phyloP scores from a whole-genome alignment of 2,329 filamentous ascomycete genomes.

The Epichloe glyceriae region DNA sequence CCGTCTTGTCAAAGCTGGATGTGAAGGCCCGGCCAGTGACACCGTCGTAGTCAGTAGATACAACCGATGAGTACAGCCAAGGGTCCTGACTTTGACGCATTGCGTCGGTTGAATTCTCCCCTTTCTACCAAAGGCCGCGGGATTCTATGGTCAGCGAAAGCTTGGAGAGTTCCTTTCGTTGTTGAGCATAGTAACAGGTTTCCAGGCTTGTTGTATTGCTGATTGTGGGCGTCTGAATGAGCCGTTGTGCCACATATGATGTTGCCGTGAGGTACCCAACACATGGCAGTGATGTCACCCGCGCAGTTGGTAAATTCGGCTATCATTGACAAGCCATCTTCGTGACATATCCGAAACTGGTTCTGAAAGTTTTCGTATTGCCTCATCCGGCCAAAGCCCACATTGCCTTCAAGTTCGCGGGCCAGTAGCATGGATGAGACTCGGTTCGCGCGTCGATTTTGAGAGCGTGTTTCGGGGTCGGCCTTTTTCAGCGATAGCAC shows the following conservation, averaged over 20 bases:
- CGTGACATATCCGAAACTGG: conserved; percentile 29
- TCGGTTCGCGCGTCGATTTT: conserved; percentile 10
- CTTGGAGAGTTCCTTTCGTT: conserved; percentile 28
- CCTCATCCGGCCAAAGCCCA: conserved; percentile 27
- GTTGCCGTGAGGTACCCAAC: conserved; percentile 39
- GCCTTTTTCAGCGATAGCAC: conserved; percentile 14
- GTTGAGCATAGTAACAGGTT: conserved; percentile 46
- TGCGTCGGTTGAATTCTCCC: conserved; percentile 40
- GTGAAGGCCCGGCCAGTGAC: conserved; percentile 37
- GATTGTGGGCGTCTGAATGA: conserved; percentile 49
- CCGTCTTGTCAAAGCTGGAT: conserved; percentile 47
- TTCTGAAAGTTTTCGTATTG: conserved; percentile 31
- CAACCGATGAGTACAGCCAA: conserved; percentile 52
- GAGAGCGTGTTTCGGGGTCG: conserved; percentile 7
- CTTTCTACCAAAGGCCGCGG: conserved; percentile 37
- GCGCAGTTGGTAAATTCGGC: conserved; percentile 48
- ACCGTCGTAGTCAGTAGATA: conserved; percentile 44
- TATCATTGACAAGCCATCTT: conserved; percentile 38
- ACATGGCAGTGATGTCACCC: conserved; percentile 45
- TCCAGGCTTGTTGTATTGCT: conserved; percentile 53
- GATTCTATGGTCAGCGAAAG: conserved; percentile 45
- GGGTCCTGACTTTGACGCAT: conserved; percentile 48
- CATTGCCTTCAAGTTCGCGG: conserved; percentile 35
- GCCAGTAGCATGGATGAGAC: conserved; percentile 32
- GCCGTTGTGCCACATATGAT: conserved; percentile 51